A percentile compares a stretch with the other conserved stretches of the same genome.
Evolutionary conservation across 2,329 filamentous ascomycete species (phyloP).

Genomic region (Pseudocercospora crystallina): DNA sequence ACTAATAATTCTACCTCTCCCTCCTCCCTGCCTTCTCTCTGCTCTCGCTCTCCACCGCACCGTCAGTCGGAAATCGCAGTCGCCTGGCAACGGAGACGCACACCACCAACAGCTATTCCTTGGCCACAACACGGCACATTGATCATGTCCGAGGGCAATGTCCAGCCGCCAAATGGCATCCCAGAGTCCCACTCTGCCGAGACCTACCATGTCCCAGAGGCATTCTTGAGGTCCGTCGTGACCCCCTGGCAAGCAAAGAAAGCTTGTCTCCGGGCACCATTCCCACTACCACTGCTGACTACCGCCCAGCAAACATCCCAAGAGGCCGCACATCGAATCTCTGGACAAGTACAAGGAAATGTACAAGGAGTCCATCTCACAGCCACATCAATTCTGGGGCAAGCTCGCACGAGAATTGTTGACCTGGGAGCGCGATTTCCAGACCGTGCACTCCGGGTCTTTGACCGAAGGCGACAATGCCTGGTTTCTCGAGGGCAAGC

Average conservation of each 20-base stretch:
- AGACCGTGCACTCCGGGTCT: conserved; percentile 79
- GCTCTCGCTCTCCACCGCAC: too few relatives aligned
- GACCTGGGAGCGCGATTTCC: conserved; percentile 86
- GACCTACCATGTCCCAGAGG: conserved; percentile 32
- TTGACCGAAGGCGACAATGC: conserved; percentile 79
- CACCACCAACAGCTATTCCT: too few relatives aligned
- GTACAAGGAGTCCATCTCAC: conserved; percentile 81
- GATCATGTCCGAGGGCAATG: conserved; percentile 25
- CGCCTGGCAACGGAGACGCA: too few relatives aligned
- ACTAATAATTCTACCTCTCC: too few relatives aligned
- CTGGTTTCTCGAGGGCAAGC: conserved; percentile 90
- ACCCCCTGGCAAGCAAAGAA: not conserved
- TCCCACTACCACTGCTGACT: conserved; percentile 7
- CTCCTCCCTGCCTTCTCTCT: too few relatives aligned
- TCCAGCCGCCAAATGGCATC: conserved; percentile 24
- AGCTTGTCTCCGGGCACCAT: too few relatives aligned
- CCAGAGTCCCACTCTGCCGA: conserved; percentile 29
- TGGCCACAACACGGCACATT: too few relatives aligned
- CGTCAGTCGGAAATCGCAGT: too few relatives aligned
- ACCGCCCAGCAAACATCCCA: conserved; percentile 56
- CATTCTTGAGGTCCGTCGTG: conserved; percentile 42
- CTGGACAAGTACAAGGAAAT: conserved; percentile 64
- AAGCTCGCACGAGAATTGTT: conserved; percentile 82
- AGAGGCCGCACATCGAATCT: conserved; percentile 58
- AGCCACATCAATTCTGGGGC: conserved; percentile 89